Evolutionary conservation across 768 basidiomycete species (phyloP), one percentile per base, ranked within the genome.

Genomic region (Rhodotorula babjevae): DNA sequence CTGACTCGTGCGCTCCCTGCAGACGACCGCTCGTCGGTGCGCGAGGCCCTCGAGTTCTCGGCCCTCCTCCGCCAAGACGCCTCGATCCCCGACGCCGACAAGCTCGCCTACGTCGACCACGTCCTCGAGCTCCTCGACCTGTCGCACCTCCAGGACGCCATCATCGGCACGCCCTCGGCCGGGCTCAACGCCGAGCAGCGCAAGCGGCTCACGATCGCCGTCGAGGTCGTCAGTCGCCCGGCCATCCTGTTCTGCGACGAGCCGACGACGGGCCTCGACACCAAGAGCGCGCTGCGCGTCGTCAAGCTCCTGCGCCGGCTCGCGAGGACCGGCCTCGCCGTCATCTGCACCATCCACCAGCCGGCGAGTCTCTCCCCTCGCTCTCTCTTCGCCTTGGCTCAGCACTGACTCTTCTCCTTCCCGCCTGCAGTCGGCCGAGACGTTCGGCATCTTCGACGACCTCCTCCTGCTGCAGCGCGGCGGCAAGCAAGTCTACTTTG

Each of bases 401-500:
- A n/a, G 25, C 33, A 23, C 33, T n/a, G n/a, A 16, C n/a, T n/a
- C 27, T n/a, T 0, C 44, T 11, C 14, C 14, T 36, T 36, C 36
- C 9, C 36, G 5, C 36, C 9, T 2, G 2, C 42, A 69, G 70
- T 72, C 88, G 63, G 90, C 92, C 79, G 82, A 82, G 59, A 82
- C 82, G 64, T 83, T 82, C 76, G 68, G 80, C 31, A 78, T 81
- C 77, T 94, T 96, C 76, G 93, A 84, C 75, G 80, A 82, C 15
- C 79, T 85, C 23, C 81, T 85, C 18, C 80, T 84, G 66, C 78
- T 84, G 42, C 87, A 92, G 77, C 83, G 84, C 25, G 93, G 93
- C 3, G 93, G 93, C 14, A 88, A 91, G 80, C 93, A 92, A 0
- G 90, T 93, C n/a, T 76, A 73, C 69, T 73, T 71, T 23, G 75